Conservation (phyloP, 768 basidiomycete species). For the Coprinopsis cinerea region DNA sequence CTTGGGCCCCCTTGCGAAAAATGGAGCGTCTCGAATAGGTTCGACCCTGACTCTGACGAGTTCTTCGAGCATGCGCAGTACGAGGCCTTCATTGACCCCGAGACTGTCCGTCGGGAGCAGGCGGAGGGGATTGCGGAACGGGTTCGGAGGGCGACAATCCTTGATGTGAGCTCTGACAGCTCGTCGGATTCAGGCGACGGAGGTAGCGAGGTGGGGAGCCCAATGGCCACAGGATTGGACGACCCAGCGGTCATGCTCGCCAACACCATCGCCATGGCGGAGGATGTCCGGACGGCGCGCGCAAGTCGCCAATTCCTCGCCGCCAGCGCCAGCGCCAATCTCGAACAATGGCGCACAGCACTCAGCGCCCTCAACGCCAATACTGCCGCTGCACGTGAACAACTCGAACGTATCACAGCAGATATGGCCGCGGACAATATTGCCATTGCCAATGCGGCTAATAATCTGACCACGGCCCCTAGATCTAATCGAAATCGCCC, state of each 20-base stretch:
- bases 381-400: no score
- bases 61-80: slow-evolving; percentile 60
- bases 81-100: slow-evolving; percentile 58
- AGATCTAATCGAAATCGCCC: slow-evolving; percentile 13
- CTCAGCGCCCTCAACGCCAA: no score
- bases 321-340: no score
- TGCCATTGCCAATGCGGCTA: no score
- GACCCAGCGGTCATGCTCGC: slow-evolving; percentile 35
- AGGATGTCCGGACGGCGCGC: slow-evolving; percentile 23
- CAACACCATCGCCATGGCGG: slow-evolving; percentile 26
- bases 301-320: slow-evolving; percentile 15
- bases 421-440: no score
- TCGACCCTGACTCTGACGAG: slow-evolving; percentile 79
- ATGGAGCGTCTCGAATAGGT: slow-evolving; percentile 62
- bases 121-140: slow-evolving; percentile 1
- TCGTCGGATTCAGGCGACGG: slow-evolving; percentile 30
- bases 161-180: slow-evolving; percentile 19
- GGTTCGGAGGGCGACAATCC: slow-evolving; percentile 12
- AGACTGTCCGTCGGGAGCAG: slow-evolving; percentile 26
- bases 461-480: no score
- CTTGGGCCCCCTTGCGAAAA: slow-evolving; percentile 36
- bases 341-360: no score
- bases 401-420: no score
- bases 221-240: slow-evolving; percentile 21
- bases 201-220: slow-evolving; percentile 31